These are phyloP conservation scores for Scutellaria minor DNA, from an alignment of 257 asterid species.

Conservation along the genomic window DNA sequence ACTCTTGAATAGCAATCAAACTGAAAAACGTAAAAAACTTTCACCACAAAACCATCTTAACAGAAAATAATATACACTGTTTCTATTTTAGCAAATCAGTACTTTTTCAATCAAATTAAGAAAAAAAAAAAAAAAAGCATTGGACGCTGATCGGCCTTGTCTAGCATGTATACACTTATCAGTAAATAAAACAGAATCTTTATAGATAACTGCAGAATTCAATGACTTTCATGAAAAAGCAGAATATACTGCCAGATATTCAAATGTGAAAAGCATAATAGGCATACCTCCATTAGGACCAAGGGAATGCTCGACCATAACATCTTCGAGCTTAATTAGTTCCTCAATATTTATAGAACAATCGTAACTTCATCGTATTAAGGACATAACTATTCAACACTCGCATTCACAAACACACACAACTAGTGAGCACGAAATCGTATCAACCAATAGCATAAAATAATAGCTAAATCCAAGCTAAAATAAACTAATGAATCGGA, in stretches of 20 bases:
- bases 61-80: background rate
- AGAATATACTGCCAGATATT: background rate
- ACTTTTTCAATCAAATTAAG: slow-evolving; percentile 5
- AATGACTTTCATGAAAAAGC: slow-evolving; percentile 20
- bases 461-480: slow-evolving; percentile 11
- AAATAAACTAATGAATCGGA: slow-evolving; percentile 47
- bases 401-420: slow-evolving; percentile 11
- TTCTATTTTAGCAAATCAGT: background rate
- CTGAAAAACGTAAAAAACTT: background rate
- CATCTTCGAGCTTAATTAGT: slow-evolving; percentile 84
- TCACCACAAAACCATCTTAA: background rate
- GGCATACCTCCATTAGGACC: slow-evolving; percentile 96
- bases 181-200: slow-evolving; percentile 1
- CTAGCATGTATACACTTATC: background rate
- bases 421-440: background rate
- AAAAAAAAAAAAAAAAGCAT: background rate
- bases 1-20: background rate
- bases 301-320: slow-evolving; percentile 91
- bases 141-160: background rate
- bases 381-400: slow-evolving; percentile 45
- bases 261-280: slow-evolving; percentile 17
- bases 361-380: slow-evolving; percentile 68
- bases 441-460: background rate
- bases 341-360: slow-evolving; percentile 94
- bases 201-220: background rate